Evolutionary conservation across 176 grass and related monocot genomes (phyloP).

Genomic region (Secale cereale): DNA sequence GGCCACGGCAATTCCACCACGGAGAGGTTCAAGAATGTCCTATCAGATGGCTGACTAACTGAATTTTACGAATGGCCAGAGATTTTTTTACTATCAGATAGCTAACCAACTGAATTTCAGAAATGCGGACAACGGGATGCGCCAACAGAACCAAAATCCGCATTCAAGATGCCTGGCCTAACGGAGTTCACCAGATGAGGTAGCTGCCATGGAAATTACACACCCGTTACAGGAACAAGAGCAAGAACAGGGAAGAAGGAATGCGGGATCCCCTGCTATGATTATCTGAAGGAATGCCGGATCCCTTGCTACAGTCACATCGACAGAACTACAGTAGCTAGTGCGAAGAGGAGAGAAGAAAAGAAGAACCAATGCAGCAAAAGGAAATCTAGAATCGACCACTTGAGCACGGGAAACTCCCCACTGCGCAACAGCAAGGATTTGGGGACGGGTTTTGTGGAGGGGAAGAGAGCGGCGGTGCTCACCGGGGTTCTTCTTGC

Average conservation of each 20-base stretch:
- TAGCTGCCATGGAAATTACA: background rate
- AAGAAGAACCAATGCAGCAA: background rate
- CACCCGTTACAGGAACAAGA: background rate
- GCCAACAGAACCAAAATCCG: background rate
- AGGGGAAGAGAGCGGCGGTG: background rate
- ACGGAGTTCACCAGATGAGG: background rate
- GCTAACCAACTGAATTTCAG: background rate
- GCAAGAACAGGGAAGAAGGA: slow-evolving; percentile 15
- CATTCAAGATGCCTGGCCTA: background rate
- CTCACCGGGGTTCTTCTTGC: slow-evolving; percentile 23
- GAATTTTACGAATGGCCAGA: background rate
- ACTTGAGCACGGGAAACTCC: background rate
- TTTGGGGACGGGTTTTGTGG: background rate
- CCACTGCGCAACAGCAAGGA: background rate
- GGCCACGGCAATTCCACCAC: background rate
- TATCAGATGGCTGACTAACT: background rate
- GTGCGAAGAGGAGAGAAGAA: background rate
- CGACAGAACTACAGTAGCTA: background rate
- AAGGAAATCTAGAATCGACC: background rate
- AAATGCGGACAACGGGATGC: background rate
- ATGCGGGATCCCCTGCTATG: no score
- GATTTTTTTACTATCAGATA: no score
- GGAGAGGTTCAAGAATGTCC: background rate
- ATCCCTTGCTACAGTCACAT: background rate
- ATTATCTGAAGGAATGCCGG: background rate